Conservation (phyloP, 2,329 filamentous ascomycete genomes). For the Aspergillus melleus region DNA sequence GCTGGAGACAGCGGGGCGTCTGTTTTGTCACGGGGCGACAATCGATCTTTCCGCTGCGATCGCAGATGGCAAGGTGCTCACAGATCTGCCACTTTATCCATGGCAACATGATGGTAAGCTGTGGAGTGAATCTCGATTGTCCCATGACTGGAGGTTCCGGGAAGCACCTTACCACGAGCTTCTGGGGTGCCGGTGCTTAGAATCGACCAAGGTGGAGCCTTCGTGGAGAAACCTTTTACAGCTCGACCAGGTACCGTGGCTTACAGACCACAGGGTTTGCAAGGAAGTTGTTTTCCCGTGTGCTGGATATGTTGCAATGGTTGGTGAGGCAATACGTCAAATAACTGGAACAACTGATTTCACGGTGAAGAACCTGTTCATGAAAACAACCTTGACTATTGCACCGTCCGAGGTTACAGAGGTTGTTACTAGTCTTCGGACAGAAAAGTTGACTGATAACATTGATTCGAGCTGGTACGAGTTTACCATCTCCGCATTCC, state of each 20-base stretch:
- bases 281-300: constrained; percentile 24
- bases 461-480: constrained; percentile 17
- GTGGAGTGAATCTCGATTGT: constrained; percentile 22
- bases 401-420: constrained; percentile 8
- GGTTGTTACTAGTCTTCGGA: constrained; percentile 16
- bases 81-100: constrained; percentile 23
- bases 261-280: constrained; percentile 29
- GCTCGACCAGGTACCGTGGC: constrained; percentile 28
- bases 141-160: constrained; percentile 22
- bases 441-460: constrained; percentile 3
- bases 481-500: constrained; percentile 15
- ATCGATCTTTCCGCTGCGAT: constrained; percentile 4
- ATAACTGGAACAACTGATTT: constrained; percentile 10
- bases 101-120: constrained; percentile 22
- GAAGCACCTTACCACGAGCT: constrained; percentile 28
- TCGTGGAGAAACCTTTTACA: constrained; percentile 31
- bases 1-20: constrained; percentile 10
- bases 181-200: constrained; percentile 25
- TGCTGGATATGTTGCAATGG: constrained; percentile 27
- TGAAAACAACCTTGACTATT: constrained; percentile 13
- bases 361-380: constrained; percentile 12
- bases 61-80: constrained; percentile 8
- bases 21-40: constrained; percentile 7
- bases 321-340: constrained; percentile 23
- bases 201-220: constrained; percentile 23